Conservation (phyloP, 2,329 filamentous ascomycete genomes). For the Phyllosticta paracitricarpa region DNA sequence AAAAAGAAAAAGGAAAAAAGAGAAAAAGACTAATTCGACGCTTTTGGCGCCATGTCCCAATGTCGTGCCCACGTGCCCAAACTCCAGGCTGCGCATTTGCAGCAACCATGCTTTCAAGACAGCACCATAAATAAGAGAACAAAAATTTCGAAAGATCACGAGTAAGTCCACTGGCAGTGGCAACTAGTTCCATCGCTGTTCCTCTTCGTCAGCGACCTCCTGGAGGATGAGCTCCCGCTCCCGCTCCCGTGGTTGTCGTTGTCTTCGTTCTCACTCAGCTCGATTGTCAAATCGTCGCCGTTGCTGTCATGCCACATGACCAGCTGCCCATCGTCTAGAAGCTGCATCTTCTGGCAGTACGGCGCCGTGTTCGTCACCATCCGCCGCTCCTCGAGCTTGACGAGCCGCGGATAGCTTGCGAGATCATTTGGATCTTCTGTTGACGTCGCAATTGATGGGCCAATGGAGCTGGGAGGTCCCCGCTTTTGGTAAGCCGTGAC, state of each 20-base stretch:
- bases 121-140: neutral
- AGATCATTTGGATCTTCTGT: neutral
- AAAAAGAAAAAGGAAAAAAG: neutral
- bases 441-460: neutral
- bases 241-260: neutral
- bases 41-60: neutral
- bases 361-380: conserved; percentile 36
- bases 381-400: conserved; percentile 59
- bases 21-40: neutral
- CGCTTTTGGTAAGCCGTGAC: conserved; percentile 5
- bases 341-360: conserved; percentile 56
- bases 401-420: conserved; percentile 43
- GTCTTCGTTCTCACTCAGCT: conserved; percentile 5
- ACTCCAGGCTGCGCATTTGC: neutral
- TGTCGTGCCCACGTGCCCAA: neutral
- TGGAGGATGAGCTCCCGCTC: neutral
- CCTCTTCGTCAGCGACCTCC: neutral
- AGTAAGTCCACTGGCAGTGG: conserved; percentile 10
- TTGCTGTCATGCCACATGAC: conserved; percentile 6
- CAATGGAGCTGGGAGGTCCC: neutral
- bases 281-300: neutral
- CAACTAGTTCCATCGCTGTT: conserved; percentile 4
- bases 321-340: conserved; percentile 43
- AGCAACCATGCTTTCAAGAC: neutral
- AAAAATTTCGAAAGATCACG: neutral